A percentile compares a stretch with the other conserved stretches of the same genome.
phyloP scores from a whole-genome alignment of 2,329 filamentous ascomycete species.

The Aspergillus candidus region DNA sequence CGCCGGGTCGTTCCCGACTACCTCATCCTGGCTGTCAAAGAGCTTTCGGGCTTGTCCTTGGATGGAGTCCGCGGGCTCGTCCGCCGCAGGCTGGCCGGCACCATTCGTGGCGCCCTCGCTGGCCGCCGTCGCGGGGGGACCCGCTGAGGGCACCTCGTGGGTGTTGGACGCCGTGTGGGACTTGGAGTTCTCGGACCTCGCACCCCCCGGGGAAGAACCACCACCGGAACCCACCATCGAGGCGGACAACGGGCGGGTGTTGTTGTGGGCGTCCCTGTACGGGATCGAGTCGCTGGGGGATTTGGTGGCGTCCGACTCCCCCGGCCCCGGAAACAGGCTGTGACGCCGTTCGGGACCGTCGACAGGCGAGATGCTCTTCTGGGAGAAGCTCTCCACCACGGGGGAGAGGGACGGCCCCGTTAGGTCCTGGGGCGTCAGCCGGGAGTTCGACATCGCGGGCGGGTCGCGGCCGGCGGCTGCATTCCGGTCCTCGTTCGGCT shows the following conservation, averaged over 20 bases:
- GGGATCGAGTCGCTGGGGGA: conserved; percentile 12
- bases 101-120: conserved; percentile 14
- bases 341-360: conserved; percentile 7
- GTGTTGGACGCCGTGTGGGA: conserved; percentile 43
- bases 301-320: conserved; percentile 5
- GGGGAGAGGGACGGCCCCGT: conserved; percentile 19
- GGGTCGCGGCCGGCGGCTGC: too few relatives aligned
- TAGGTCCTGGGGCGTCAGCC: conserved; percentile 10
- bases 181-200: conserved; percentile 36
- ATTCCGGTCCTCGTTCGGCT: conserved; percentile 6
- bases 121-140: conserved; percentile 15
- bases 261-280: conserved; percentile 20
- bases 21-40: conserved; percentile 72
- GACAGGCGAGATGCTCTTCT: conserved; percentile 6
- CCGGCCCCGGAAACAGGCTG: neutral
- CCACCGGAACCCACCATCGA: conserved; percentile 21
- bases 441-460: neutral
- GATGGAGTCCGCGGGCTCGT: conserved; percentile 56
- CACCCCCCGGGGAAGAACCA: conserved; percentile 24
- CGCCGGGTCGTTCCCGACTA: conserved; percentile 70
- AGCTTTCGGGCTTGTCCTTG: conserved; percentile 73
- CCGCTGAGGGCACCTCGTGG: conserved; percentile 30
- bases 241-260: conserved; percentile 17
- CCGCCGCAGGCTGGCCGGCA: conserved; percentile 14
- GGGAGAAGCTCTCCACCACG: conserved; percentile 24